A percentile compares a stretch with the other conserved stretches of the same genome.
These are phyloP conservation scores for Glycine tomentella DNA, from an alignment of 306 rosid species.

Conservation along the genomic window DNA sequence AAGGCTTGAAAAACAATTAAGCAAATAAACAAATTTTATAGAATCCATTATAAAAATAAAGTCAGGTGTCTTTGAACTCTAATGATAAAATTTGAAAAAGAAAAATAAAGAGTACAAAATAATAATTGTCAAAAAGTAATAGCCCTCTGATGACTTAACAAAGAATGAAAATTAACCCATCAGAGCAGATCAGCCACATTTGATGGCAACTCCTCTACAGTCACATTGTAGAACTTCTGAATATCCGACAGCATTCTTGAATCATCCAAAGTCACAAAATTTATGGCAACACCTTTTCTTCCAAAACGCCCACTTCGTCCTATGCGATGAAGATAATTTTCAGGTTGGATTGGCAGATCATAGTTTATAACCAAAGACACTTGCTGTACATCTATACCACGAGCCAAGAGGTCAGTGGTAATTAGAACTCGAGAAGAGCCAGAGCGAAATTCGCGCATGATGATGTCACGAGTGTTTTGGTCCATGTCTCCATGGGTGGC, in stretches of 20 bases:
- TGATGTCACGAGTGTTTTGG: slow-evolving; percentile 89
- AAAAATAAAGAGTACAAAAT: slow-evolving; percentile 33
- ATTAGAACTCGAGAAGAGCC: slow-evolving; percentile 94
- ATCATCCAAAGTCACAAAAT: slow-evolving; percentile 81
- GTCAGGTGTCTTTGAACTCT: slow-evolving; percentile 53
- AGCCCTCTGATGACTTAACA: slow-evolving; percentile 49
- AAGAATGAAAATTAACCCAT: slow-evolving; percentile 56
- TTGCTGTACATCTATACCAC: slow-evolving; percentile 96
- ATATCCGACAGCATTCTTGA: slow-evolving; percentile 84
- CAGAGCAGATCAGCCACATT: slow-evolving; percentile 89
- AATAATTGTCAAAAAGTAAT: slow-evolving; percentile 53
- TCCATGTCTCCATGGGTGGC: slow-evolving; percentile 99
- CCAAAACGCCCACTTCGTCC: slow-evolving; percentile 98
- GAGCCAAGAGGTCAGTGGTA: slow-evolving; percentile 93
- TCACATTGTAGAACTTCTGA: slow-evolving; percentile 90
- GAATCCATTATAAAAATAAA: slow-evolving; percentile 54
- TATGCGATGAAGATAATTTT: slow-evolving; percentile 91
- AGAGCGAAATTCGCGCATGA: slow-evolving; percentile 95
- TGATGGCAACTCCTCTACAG: slow-evolving; percentile 89
- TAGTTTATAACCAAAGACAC: slow-evolving; percentile 90
- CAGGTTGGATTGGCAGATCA: slow-evolving; percentile 94
- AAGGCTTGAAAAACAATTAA: slow-evolving; percentile 16
- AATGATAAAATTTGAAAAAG: slow-evolving; percentile 24
- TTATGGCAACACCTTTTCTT: slow-evolving; percentile 93
- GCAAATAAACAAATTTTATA: slow-evolving; percentile 37